Conservation (phyloP, 2,329 filamentous ascomycete species). For the Diaporthe eres region DNA sequence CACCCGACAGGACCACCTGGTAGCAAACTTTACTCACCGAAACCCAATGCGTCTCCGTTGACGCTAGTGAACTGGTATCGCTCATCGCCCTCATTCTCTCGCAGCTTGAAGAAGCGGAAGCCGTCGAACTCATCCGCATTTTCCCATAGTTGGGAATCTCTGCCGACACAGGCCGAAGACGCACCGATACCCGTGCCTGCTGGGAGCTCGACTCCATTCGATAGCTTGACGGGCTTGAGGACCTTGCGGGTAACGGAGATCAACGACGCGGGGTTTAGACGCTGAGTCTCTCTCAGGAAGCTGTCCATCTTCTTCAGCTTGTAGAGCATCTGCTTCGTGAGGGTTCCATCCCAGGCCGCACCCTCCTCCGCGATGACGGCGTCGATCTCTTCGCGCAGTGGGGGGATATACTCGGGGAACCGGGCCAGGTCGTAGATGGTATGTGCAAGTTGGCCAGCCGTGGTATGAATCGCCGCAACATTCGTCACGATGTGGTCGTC, state of each 20-base stretch:
- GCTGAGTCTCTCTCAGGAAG: conserved; percentile 35
- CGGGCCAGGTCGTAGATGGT: conserved; percentile 56
- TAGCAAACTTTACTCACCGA: not conserved
- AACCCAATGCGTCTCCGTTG: not conserved
- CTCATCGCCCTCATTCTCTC: not conserved
- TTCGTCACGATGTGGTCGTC: conserved; percentile 42
- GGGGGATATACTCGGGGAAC: not conserved
- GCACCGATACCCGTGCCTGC: not conserved
- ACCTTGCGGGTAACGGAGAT: not conserved
- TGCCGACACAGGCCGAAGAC: not conserved
- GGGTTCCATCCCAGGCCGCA: not conserved
- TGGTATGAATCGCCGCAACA: conserved; percentile 66
- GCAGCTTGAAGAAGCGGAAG: not conserved
- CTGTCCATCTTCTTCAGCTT: conserved; percentile 43
- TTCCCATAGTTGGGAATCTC: not conserved
- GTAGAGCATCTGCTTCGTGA: not conserved
- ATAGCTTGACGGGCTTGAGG: not conserved
- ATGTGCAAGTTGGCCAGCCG: conserved; percentile 62
- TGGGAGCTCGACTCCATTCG: not conserved
- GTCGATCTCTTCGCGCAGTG: not conserved
- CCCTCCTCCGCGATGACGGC: not conserved
- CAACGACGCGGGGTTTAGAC: not conserved
- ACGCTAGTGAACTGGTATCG: not conserved
- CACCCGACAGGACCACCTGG: not conserved
- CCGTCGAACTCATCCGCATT: not conserved